phyloP scores from a whole-genome alignment of 305 asterid genomes.

The Fraxinus latifolia region DNA sequence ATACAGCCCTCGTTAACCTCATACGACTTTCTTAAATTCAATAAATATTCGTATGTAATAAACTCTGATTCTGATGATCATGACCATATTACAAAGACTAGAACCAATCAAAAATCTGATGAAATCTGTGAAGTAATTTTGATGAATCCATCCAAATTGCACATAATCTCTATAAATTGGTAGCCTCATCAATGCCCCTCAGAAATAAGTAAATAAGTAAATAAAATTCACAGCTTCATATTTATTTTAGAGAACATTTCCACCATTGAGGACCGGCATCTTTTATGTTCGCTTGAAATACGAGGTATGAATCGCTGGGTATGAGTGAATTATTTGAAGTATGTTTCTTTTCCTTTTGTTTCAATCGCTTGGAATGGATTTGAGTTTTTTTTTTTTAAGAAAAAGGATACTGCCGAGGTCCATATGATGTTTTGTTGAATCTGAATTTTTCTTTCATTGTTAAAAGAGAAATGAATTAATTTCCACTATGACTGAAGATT shows the following conservation, averaged over 20 bases:
- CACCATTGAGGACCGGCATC: not conserved
- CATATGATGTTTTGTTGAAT: slow-evolving; percentile 1
- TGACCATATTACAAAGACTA: not conserved
- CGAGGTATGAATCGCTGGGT: not conserved
- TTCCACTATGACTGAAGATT: not conserved
- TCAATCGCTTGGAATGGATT: not conserved
- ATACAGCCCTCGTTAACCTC: not conserved
- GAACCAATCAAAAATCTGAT: not conserved
- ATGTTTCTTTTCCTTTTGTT: slow-evolving; percentile 3
- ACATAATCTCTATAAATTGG: not conserved
- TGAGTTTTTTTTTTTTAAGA: not conserved
- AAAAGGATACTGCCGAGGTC: not conserved
- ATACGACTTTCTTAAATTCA: not conserved
- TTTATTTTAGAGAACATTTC: not conserved
- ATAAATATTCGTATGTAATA: not conserved
- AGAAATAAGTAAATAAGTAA: not conserved
- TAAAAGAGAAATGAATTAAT: not conserved
- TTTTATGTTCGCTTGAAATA: not conserved
- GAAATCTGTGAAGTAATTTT: not conserved
- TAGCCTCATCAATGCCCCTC: not conserved
- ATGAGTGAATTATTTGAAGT: not conserved
- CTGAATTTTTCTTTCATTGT: not conserved
- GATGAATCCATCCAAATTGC: not conserved
- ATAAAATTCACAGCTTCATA: not conserved
- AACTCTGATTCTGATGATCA: not conserved